Conservation (phyloP, 2,329 filamentous ascomycete species). For the Monilinia vaccinii-corymbosi region DNA sequence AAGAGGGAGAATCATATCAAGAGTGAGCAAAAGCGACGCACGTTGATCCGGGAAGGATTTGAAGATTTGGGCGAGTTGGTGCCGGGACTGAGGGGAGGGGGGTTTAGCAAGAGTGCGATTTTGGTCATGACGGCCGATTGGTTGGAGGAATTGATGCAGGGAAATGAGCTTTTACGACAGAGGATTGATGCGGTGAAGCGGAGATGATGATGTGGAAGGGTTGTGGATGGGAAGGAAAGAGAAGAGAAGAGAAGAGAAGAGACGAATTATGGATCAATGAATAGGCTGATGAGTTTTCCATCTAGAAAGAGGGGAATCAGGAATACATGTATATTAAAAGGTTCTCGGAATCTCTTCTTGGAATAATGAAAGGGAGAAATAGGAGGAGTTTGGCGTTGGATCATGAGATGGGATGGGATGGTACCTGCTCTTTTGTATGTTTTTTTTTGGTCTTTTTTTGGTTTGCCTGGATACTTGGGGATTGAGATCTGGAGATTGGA, state of each 20-base stretch:
- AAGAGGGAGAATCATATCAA: conserved; percentile 80
- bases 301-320: too few species aligned
- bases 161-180: conserved; percentile 53
- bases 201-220: not conserved
- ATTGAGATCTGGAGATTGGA: too few species aligned
- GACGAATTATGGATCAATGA: too few species aligned
- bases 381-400: not conserved
- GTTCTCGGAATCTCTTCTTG: not conserved
- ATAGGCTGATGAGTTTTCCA: too few species aligned
- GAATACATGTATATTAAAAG: too few species aligned
- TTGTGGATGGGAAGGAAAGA: too few species aligned
- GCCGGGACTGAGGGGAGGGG: conserved; percentile 62
- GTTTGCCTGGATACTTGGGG: too few species aligned
- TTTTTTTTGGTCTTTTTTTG: too few species aligned
- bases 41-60: conserved; percentile 71
- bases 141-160: conserved; percentile 62
- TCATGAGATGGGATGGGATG: not conserved
- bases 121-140: conserved; percentile 68
- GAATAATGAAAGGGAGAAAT: not conserved
- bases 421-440: too few species aligned
- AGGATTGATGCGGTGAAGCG: conserved; percentile 33
- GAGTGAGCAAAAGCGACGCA: conserved; percentile 79
- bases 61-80: conserved; percentile 71
- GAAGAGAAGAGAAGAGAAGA: too few species aligned
- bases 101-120: conserved; percentile 76